phyloP scores from a whole-genome alignment of 495 filamentous ascomycete species.

The Tuber borchii region DNA sequence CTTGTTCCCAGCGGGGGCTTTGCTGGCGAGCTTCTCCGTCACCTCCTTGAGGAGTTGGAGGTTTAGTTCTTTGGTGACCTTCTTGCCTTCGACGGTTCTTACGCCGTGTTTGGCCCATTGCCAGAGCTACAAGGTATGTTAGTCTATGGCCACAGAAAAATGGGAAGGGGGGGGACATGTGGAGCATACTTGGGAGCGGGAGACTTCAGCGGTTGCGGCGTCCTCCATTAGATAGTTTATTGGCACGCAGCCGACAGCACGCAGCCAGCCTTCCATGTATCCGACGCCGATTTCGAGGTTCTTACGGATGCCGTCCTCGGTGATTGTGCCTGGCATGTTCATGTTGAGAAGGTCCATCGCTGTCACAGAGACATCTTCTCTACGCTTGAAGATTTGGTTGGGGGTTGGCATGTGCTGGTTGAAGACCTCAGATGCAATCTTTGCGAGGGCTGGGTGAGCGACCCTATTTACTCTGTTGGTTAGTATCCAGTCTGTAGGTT shows the following conservation, averaged over 20 bases:
- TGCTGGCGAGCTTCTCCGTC: conserved; percentile 63
- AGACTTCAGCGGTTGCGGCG: conserved; percentile 93
- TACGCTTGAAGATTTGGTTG: conserved; percentile 87
- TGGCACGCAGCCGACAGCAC: conserved; percentile 89
- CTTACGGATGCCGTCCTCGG: conserved; percentile 94
- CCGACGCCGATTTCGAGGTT: conserved; percentile 94
- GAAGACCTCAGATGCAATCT: conserved; percentile 88
- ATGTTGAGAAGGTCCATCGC: conserved; percentile 95
- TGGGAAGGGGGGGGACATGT: not conserved
- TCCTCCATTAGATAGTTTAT: conserved; percentile 99
- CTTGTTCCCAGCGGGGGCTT: conserved; percentile 84
- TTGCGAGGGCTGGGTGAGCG: conserved; percentile 85
- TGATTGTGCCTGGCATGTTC: conserved; percentile 90
- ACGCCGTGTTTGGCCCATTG: conserved; percentile 90
- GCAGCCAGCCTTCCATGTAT: conserved; percentile 99
- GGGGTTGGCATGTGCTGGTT: conserved; percentile 99
- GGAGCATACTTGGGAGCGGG: conserved; percentile 52
- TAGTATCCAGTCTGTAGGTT: not conserved
- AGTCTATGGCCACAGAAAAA: not conserved
- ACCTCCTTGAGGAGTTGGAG: conserved; percentile 82
- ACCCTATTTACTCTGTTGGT: conserved; percentile 62
- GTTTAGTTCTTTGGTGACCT: conserved; percentile 84
- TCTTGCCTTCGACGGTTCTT: conserved; percentile 79
- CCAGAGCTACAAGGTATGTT: conserved; percentile 63
- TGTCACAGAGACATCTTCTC: conserved; percentile 81